Conservation (phyloP, 2,329 filamentous ascomycete species). For the Tolypocladium ovalisporum region DNA sequence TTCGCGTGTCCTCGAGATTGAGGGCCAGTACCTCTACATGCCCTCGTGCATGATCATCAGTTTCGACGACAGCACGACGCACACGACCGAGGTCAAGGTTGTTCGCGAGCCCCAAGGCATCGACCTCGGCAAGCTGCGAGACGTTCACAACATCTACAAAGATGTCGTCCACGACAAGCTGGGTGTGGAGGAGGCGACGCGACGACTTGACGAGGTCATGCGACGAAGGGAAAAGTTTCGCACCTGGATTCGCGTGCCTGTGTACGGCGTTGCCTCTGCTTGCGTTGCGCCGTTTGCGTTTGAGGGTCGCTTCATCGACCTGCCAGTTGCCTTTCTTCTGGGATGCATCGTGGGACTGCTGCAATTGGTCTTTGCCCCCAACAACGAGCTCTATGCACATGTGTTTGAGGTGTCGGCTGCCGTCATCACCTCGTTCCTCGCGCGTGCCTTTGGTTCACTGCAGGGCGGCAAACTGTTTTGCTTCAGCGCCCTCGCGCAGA, state of each 20-base stretch:
- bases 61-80: constrained; percentile 64
- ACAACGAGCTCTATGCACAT: constrained; percentile 57
- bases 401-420: constrained; percentile 43
- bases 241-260: constrained; percentile 45
- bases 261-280: constrained; percentile 68
- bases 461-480: constrained; percentile 48
- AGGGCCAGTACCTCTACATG: constrained; percentile 81
- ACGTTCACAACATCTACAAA: constrained; percentile 70
- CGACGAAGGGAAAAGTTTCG: constrained; percentile 33
- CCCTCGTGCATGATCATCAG: constrained; percentile 92
- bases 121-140: constrained; percentile 62
- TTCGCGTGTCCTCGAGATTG: constrained; percentile 76
- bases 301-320: constrained; percentile 62
- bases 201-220: constrained; percentile 46
- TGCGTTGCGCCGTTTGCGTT: constrained; percentile 75
- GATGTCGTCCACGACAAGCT: constrained; percentile 71
- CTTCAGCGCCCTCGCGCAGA: constrained; percentile 61
- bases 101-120: constrained; percentile 59
- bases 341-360: constrained; percentile 64
- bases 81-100: constrained; percentile 72
- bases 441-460: constrained; percentile 60
- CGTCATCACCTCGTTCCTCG: constrained; percentile 56
- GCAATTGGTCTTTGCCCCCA: constrained; percentile 64
- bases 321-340: constrained; percentile 66
- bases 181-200: constrained; percentile 58